Evolutionary conservation across 176 grass and related monocot genomes (phyloP), one percentile per base, ranked within the genome.

Genomic region (Calamus simplicifolius): DNA sequence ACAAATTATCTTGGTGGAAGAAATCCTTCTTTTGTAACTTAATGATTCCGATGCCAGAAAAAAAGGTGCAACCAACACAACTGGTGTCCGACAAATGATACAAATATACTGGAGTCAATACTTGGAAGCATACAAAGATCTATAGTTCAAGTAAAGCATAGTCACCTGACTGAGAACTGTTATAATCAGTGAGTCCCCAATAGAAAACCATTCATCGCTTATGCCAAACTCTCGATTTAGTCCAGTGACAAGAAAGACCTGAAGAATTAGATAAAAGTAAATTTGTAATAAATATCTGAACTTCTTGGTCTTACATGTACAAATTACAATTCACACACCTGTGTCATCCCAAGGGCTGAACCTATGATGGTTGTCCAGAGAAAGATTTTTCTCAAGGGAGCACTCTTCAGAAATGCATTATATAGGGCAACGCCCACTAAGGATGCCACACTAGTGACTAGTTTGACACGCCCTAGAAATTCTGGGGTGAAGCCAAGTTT

Each of bases 401-500:
- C 92, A 62, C 63, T 79, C 81, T 96, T 96, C 29, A 88, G 67
- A 66, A 82, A 88, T 19, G 77, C 73, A 74, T 85, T 96, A 64
- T 96, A 96, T 43, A 90, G 51, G 67, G 83, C 92, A 16, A 96
- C 79, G 5, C 92, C 92, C n/a, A 86, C 51, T 60, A 96, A 80
- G 57, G 92, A 96, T 85, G 92, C 92, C 71, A 90, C 67, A 49
- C 87, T 90, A 57, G 92, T 88, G 69, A 96, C 87, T 19, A 96
- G 81, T 18, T 28, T 96, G 19, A 96, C 87, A 62, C 92, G 87
- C 3, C 92, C 92, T 30, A 96, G 76, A 79, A 96, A 96, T 70
- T 96, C 92, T 25, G 92, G 92, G 71, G 86, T 85, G 79, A 96
- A 96, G 8, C 81, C 75, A 75, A 96, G 81, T 72, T 96, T 96